These are phyloP conservation scores for Sporobolomyces roseus DNA, from an alignment of 768 basidiomycete species.

Conservation along the genomic window DNA sequence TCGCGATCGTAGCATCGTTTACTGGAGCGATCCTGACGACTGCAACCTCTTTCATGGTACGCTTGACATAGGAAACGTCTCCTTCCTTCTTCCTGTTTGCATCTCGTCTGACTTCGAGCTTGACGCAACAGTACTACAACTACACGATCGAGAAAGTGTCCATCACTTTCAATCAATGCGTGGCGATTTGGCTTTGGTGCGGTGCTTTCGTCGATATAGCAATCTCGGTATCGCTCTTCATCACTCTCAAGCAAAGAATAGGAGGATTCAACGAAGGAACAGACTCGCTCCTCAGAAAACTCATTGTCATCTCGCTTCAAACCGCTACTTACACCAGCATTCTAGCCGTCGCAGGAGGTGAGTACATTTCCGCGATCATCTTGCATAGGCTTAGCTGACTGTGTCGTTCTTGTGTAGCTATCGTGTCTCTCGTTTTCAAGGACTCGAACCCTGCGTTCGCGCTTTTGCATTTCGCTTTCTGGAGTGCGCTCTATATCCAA, in stretches of 20 bases:
- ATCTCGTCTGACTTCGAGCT: too few relatives aligned
- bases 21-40: constrained; percentile 5
- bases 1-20: neutral
- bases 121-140: constrained; percentile 8
- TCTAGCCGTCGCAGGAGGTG: constrained; percentile 8
- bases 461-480: constrained; percentile 13
- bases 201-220: constrained; percentile 14
- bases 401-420: neutral
- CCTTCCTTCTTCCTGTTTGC: too few relatives aligned
- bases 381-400: neutral
- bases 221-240: neutral
- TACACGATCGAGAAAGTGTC: neutral
- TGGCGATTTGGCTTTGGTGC: constrained; percentile 15
- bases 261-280: constrained; percentile 10
- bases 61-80: too few relatives aligned
- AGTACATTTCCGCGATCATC: neutral
- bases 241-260: neutral
- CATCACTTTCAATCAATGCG: neutral
- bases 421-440: constrained; percentile 14
- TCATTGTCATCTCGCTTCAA: constrained; percentile 3
- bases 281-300: constrained; percentile 3
- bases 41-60: constrained; percentile 2
- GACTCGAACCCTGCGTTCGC: constrained; percentile 5
- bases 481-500: neutral
- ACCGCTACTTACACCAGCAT: constrained; percentile 24